A percentile compares a stretch with the other conserved stretches of the same genome.
Conservation (phyloP, 176 grass and related monocot genomes). For the Ampelocalamus luodianensis region DNA sequence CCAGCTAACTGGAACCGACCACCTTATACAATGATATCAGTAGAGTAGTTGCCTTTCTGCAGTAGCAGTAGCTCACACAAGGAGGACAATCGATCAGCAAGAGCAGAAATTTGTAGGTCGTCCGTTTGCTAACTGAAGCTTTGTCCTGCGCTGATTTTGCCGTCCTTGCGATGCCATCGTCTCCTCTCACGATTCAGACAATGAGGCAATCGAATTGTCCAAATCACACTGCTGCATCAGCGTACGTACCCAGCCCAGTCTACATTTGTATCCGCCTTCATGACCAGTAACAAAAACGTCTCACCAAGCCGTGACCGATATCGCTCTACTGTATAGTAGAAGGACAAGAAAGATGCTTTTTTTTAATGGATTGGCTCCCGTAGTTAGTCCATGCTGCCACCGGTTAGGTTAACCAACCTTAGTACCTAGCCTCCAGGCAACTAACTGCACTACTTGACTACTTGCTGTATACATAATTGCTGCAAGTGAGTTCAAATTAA, state of each 20-base stretch:
- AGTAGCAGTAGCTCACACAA: background rate
- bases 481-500: background rate
- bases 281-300: constrained; percentile 33
- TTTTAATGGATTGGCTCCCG: background rate
- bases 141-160: background rate
- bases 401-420: constrained; percentile 39
- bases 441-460: too few species aligned
- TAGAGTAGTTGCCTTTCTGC: too few species aligned
- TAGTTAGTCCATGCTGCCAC: background rate
- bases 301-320: background rate
- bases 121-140: constrained; percentile 9
- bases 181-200: background rate
- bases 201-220: background rate
- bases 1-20: background rate
- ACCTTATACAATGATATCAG: background rate
- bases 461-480: background rate
- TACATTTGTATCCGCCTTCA: background rate
- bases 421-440: background rate
- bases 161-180: background rate
- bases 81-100: background rate
- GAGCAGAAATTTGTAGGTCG: background rate
- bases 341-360: background rate
- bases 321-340: background rate
- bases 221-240: background rate
- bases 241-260: background rate